phyloP scores from a whole-genome alignment of 2,329 filamentous ascomycete species.

The Cercospora berteroae region DNA sequence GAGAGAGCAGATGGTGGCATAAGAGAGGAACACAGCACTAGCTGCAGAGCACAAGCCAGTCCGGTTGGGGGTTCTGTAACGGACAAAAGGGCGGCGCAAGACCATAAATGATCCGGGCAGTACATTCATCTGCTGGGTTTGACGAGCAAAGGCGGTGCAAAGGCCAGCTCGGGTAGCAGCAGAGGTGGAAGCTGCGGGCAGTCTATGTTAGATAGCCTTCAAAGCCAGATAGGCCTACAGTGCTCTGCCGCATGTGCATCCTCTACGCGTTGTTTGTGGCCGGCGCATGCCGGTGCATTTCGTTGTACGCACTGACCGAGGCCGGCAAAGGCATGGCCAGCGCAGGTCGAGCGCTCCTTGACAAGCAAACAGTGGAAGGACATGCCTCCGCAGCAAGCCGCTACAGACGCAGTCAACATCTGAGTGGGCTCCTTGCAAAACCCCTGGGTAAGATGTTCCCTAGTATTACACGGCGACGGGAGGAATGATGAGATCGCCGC shows the following conservation, averaged over 20 bases:
- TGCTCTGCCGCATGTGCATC: not conserved
- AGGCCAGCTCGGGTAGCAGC: not conserved
- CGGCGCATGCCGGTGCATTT: not conserved
- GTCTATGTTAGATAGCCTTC: not conserved
- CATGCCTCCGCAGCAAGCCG: not conserved
- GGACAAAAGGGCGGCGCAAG: not conserved
- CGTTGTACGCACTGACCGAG: not conserved
- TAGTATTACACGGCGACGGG: not conserved
- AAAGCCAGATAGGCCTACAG: not conserved
- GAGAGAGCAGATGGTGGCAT: not conserved
- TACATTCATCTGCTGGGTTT: not conserved
- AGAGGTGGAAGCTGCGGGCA: not conserved
- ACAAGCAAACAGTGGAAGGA: not conserved
- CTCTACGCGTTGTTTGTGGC: not conserved
- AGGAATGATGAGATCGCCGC: not conserved
- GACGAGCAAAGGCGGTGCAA: not conserved
- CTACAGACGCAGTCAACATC: not conserved
- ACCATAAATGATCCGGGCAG: not conserved
- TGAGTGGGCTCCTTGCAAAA: not conserved
- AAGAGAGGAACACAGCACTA: not conserved
- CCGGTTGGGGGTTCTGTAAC: not conserved
- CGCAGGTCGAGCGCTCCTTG: not conserved
- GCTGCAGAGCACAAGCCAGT: not conserved
- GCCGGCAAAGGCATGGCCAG: not conserved
- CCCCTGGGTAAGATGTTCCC: not conserved